A percentile compares a stretch with the other conserved stretches of the same genome.
phyloP scores from a whole-genome alignment of 306 rosid genomes.

The Vicia villosa region DNA sequence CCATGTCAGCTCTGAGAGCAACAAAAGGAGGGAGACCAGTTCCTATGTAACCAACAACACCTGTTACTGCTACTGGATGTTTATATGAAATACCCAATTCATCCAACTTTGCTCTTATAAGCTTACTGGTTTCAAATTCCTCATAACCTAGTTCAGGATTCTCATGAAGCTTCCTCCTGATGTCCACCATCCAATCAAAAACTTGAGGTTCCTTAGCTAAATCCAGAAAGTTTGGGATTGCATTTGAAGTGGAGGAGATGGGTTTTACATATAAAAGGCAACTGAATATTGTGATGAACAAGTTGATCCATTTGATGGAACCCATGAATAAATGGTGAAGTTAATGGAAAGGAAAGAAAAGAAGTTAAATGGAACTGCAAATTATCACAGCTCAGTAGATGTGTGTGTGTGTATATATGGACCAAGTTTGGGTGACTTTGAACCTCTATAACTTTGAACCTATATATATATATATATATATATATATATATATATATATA shows the following conservation, averaged over 20 bases:
- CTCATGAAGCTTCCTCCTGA: conserved; percentile 76
- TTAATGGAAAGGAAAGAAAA: background rate
- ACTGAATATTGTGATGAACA: conserved; percentile 25
- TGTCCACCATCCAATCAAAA: conserved; percentile 37
- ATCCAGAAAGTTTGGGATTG: conserved; percentile 40
- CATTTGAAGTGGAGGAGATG: conserved; percentile 42
- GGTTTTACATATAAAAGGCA: conserved; percentile 1
- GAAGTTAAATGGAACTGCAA: background rate
- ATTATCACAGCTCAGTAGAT: no score
- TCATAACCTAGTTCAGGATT: conserved; percentile 77
- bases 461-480: no score
- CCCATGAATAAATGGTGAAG: conserved; percentile 25
- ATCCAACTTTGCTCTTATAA: no score
- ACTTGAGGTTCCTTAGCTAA: conserved; percentile 42
- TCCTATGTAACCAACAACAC: no score
- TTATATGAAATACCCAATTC: no score
- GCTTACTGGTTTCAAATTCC: conserved; percentile 73
- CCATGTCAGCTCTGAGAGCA: conserved; percentile 74
- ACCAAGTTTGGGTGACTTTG: no score
- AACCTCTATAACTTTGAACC: no score
- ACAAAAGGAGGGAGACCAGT: no score
- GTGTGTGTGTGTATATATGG: no score
- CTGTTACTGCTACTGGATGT: no score
- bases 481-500: no score
- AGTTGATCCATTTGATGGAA: conserved; percentile 36